phyloP scores from a whole-genome alignment of 495 filamentous ascomycete species.

The Neurospora tetrasperma region DNA sequence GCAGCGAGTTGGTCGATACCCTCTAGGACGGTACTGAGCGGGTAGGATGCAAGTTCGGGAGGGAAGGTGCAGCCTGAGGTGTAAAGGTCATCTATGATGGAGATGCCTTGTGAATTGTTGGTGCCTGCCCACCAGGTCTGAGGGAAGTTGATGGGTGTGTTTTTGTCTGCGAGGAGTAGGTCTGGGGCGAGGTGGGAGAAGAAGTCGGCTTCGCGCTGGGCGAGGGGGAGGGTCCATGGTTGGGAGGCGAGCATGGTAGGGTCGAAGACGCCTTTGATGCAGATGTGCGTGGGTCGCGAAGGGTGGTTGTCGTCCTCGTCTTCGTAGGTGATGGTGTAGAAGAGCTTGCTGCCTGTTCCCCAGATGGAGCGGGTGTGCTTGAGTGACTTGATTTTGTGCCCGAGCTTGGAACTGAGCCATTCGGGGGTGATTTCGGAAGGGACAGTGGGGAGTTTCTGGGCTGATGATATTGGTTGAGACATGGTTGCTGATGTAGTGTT shows the following conservation, averaged over 20 bases:
- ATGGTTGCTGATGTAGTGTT: too few relatives aligned
- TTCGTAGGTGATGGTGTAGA: constrained; percentile 19
- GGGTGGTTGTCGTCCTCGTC: constrained; percentile 8
- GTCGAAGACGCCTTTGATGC: constrained; percentile 28
- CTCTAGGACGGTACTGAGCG: constrained; percentile 10
- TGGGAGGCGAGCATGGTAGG: constrained; percentile 18
- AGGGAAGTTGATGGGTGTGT: constrained; percentile 17
- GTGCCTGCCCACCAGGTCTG: constrained; percentile 25
- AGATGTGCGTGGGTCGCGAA: constrained; percentile 15
- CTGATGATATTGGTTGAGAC: background rate
- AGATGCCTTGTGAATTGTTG: constrained; percentile 21
- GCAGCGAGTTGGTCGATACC: constrained; percentile 21
- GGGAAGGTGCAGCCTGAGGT: constrained; percentile 19
- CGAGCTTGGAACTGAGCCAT: constrained; percentile 20
- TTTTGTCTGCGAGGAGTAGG: constrained; percentile 10
- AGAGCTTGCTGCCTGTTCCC: constrained; percentile 26
- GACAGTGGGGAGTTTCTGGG: constrained; percentile 9
- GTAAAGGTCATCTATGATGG: constrained; percentile 25
- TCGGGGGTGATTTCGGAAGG: constrained; percentile 14
- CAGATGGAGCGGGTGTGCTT: constrained; percentile 15
- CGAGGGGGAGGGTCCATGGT: constrained; percentile 25
- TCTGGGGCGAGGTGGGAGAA: constrained; percentile 22
- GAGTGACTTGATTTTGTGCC: constrained; percentile 20
- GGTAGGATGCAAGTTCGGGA: constrained; percentile 16
- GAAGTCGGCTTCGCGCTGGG: constrained; percentile 27